phyloP scores from a whole-genome alignment of 306 rosid species.

The Cicer yamashitae region DNA sequence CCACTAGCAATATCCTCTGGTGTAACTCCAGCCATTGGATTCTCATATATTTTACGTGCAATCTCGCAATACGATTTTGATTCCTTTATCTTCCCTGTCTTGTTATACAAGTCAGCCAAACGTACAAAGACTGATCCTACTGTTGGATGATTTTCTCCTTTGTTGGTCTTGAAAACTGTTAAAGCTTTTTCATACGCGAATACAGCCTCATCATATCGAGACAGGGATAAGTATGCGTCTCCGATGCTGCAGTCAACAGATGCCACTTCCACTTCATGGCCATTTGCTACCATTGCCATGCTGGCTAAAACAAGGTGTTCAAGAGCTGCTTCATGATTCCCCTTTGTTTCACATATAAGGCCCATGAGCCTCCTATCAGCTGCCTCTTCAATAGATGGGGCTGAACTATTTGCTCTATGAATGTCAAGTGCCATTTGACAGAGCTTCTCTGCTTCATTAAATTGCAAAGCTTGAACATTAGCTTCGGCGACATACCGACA shows the following conservation, averaged over 20 bases:
- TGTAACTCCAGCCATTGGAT: constrained; percentile 74
- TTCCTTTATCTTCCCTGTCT: constrained; percentile 80
- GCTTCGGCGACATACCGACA: constrained; percentile 96
- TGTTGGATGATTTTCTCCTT: constrained; percentile 94
- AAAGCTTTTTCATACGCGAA: constrained; percentile 91
- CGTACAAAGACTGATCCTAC: constrained; percentile 82
- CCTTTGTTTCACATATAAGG: constrained; percentile 89
- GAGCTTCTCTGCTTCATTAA: constrained; percentile 82
- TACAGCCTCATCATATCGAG: constrained; percentile 83
- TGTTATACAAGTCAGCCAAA: constrained; percentile 82
- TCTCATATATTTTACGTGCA: constrained; percentile 86
- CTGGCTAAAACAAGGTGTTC: constrained; percentile 97
- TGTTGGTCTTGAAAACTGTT: constrained; percentile 73
- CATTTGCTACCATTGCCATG: constrained; percentile 89
- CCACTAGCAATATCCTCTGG: constrained; percentile 96
- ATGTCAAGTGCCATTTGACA: constrained; percentile 89
- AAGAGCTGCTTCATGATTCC: constrained; percentile 90
- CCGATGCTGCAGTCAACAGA: constrained; percentile 94
- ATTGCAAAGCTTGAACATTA: constrained; percentile 90
- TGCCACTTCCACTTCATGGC: constrained; percentile 90
- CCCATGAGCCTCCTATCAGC: constrained; percentile 99
- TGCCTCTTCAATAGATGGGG: constrained; percentile 88
- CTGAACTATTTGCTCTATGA: constrained; percentile 73
- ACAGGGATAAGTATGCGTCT: constrained; percentile 82
- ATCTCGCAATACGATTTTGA: constrained; percentile 88